Base-by-base conservation (phyloP, 2,329 filamentous ascomycete species). In the Westerdykella ornata region DNA sequence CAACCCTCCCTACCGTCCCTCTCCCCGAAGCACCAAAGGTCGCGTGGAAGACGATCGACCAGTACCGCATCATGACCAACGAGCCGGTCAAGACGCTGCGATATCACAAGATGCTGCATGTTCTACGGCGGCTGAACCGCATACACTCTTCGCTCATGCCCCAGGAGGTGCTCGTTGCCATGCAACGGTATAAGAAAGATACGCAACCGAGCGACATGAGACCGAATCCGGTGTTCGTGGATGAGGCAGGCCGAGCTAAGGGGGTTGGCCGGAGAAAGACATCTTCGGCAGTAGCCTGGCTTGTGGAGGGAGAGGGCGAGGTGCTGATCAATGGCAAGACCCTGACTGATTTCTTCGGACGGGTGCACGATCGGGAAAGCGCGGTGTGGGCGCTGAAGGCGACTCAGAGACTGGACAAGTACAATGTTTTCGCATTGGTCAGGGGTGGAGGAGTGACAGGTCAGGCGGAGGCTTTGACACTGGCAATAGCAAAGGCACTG, bases 301-400 rank as follows among this genome's bases (percentile, higher is more conserved):
- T 98, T 16, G 88, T 98, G 4, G 90, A 97, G 69, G 92, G 92
- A 5, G 88, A 85, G 9, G 94, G 92, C 12, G 85, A 97, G 68
- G 80, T 94, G 12, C 66, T 94, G 53, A 74, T 98, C 65, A 98
- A 98, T 64, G 89, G 89, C 47, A 90, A 88, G 71, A 80, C 78
- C n/a, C 71, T 98, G 42, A 78, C 77, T 38, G 78, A 92, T 38
- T 82, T 80, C 16, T 98, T 98, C 65, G 85, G 82, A 26, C 81
- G 92, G 28, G 69, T 96, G 38, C 90, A 98, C 64, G 90, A 98
- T 67, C 81, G 92, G 33, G 92, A 97, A 72, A 96, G 88, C 61
- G 90, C 87, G 2, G 72, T 95, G 3, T 98, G 90, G 90, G 81
- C 90, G 6, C 69, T 98, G 59, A 88, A 89, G 58, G 77, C 81